These are phyloP conservation scores for Tylopilus cervinicoccineus DNA, from an alignment of 768 basidiomycete species.

Conservation along the genomic window DNA sequence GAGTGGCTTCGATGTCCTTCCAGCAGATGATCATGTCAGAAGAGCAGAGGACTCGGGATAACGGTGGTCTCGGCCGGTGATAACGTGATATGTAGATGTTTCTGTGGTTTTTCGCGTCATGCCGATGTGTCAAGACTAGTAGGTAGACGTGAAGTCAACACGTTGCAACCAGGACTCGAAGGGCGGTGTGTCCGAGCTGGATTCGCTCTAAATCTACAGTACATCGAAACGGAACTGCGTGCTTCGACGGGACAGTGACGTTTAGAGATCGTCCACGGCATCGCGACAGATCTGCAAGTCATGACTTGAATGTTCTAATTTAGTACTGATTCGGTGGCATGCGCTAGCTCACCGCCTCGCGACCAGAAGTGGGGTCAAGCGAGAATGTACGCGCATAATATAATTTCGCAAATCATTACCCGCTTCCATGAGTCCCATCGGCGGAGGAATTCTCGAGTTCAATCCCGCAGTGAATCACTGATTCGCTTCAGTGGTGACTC, in stretches of 20 bases:
- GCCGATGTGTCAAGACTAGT: not conserved
- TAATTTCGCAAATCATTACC: not conserved
- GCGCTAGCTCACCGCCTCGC: not conserved
- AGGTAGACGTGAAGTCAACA: not conserved
- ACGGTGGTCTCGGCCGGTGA: not conserved
- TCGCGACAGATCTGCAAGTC: not conserved
- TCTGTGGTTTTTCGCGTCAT: not conserved
- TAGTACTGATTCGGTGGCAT: not conserved
- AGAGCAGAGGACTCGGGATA: conserved; percentile 11
- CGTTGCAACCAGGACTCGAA: no score
- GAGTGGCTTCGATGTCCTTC: conserved; percentile 80
- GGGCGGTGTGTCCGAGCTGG: no score
- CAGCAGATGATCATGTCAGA: conserved; percentile 38
- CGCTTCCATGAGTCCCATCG: not conserved
- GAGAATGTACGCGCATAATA: not conserved
- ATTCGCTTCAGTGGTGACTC: not conserved
- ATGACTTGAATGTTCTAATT: conserved; percentile 1
- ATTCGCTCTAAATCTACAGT: no score
- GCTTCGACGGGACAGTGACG: not conserved
- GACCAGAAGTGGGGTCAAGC: conserved; percentile 4
- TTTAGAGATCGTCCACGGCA: not conserved
- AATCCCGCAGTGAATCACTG: no score
- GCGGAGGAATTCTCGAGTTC: conserved; percentile 8
- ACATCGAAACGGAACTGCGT: conserved; percentile 13
- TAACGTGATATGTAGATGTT: not conserved